Evolutionary conservation across 2,329 filamentous ascomycete species (phyloP), one percentile per base, ranked within the genome.

Genomic region (Davidsoniella neocaledoniae): DNA sequence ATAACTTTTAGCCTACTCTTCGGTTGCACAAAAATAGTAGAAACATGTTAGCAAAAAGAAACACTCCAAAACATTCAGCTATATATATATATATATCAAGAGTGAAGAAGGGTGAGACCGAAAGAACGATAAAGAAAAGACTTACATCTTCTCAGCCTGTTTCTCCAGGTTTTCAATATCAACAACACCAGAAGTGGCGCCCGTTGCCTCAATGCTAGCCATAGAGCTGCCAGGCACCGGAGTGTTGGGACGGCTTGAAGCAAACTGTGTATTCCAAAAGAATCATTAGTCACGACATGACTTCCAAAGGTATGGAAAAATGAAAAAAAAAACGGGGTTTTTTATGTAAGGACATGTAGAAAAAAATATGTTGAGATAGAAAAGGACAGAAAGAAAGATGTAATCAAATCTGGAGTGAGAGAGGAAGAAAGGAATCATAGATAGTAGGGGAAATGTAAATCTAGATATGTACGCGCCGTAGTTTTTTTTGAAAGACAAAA

Each of bases 61-160:
- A 29, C 26, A 29, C 7, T 29, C 26, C 4, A 5, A 5, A 21
- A 21, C 21, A 21, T 21, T 21, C 21, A 21, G 21, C 21, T n/a
- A 23, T n/a, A 14, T 14, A 44, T 25, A 12, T n/a, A 23, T 14
- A 23, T 12, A 19, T n/a, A 21, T 8, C 19, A 43, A 43, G 19
- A 23, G 19, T 25, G 19, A 29, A 29, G 2, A 44, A 23, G 5
- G 10, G 29, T 21, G 5, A 21, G 9, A 37, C 25, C 12, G 39
- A 23, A 21, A 21, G n/a, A 16, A 26, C 19, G 26, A 37, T 12
- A 33, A 4, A 29, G 12, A 8, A 37, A 46, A 36, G 21, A 33
- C 47, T 53, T 53, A 57, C 52, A 58, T 57, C 26, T 47, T 47
- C 43, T 53, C 53, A 5, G 54, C 57, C 54, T 57, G 54, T 16